phyloP scores from a whole-genome alignment of 805 yeast genomes.

The Saccharomycopsis sp. region DNA sequence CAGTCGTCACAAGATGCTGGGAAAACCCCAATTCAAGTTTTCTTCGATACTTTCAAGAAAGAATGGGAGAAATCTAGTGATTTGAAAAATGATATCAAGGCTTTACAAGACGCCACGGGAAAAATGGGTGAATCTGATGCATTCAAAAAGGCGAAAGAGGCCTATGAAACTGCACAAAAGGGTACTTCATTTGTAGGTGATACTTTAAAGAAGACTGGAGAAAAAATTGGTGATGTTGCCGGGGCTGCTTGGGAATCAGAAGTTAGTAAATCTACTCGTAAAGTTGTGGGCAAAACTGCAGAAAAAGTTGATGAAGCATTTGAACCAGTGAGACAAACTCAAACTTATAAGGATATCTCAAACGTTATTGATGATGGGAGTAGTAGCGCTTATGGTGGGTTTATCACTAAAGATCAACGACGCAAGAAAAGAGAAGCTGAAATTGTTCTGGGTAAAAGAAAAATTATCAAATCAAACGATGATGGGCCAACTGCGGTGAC shows the following conservation, averaged over 20 bases:
- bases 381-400: slow-evolving; percentile 85
- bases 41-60: slow-evolving; percentile 80
- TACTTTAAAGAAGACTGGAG: slow-evolving; percentile 84
- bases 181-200: slow-evolving; percentile 62
- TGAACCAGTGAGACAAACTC: slow-evolving; percentile 90
- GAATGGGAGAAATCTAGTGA: slow-evolving; percentile 92
- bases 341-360: slow-evolving; percentile 80
- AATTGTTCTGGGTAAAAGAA: slow-evolving; percentile 49
- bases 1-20: slow-evolving; percentile 27
- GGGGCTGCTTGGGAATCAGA: slow-evolving; percentile 94
- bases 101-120: slow-evolving; percentile 93
- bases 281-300: slow-evolving; percentile 75
- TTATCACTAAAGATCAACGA: slow-evolving; percentile 78
- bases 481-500: slow-evolving; percentile 79
- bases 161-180: slow-evolving; percentile 78
- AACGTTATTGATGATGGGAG: slow-evolving; percentile 92
- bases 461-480: slow-evolving; percentile 66
- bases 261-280: slow-evolving; percentile 82
- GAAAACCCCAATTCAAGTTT: slow-evolving; percentile 84
- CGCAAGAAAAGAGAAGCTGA: slow-evolving; percentile 60
- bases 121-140: slow-evolving; percentile 91
- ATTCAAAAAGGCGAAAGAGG: slow-evolving; percentile 86
- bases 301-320: slow-evolving; percentile 76
- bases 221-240: slow-evolving; percentile 85
- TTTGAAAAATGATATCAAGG: slow-evolving; percentile 86